Conservation (phyloP, 2,329 filamentous ascomycete species). For the Falciphora oryzae region DNA sequence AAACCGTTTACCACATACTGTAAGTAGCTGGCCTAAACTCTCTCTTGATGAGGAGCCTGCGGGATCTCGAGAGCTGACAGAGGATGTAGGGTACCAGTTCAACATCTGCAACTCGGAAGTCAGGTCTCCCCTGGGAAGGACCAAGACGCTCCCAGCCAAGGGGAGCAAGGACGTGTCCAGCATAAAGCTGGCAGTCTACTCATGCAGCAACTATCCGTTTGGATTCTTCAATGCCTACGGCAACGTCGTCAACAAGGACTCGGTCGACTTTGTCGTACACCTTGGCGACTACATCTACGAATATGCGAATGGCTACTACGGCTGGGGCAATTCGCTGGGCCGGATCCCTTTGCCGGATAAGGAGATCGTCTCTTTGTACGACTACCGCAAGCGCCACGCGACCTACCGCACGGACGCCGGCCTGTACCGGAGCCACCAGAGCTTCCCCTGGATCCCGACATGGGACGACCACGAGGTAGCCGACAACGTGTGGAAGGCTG, state of each 20-base stretch:
- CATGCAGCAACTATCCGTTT: slow-evolving; percentile 58
- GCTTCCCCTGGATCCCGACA: slow-evolving; percentile 56
- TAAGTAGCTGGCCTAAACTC: too few species aligned
- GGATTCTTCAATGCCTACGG: slow-evolving; percentile 58
- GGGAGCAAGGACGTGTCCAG: slow-evolving; percentile 47
- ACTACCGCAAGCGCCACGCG: slow-evolving; percentile 54
- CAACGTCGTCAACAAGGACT: slow-evolving; percentile 52
- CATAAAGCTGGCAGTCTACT: slow-evolving; percentile 64
- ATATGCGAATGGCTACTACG: slow-evolving; percentile 40
- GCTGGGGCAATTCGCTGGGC: slow-evolving; percentile 44
- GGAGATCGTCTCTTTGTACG: slow-evolving; percentile 45
- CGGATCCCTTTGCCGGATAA: slow-evolving; percentile 48
- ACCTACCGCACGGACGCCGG: slow-evolving; percentile 58
- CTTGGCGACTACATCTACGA: slow-evolving; percentile 63
- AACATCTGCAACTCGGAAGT: slow-evolving; percentile 58
- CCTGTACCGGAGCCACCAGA: slow-evolving; percentile 47
- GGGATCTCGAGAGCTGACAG: not conserved
- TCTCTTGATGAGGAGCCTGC: not conserved
- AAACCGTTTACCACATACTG: slow-evolving; percentile 59
- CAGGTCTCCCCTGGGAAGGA: slow-evolving; percentile 57
- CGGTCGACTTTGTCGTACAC: slow-evolving; percentile 54
- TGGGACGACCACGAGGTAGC: slow-evolving; percentile 62
- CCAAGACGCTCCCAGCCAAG: slow-evolving; percentile 60
- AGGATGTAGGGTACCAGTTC: slow-evolving; percentile 55
- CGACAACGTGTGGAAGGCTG: slow-evolving; percentile 61